Base-by-base conservation (phyloP, 345 rosid genomes). In the Syzygium aromaticum region DNA sequence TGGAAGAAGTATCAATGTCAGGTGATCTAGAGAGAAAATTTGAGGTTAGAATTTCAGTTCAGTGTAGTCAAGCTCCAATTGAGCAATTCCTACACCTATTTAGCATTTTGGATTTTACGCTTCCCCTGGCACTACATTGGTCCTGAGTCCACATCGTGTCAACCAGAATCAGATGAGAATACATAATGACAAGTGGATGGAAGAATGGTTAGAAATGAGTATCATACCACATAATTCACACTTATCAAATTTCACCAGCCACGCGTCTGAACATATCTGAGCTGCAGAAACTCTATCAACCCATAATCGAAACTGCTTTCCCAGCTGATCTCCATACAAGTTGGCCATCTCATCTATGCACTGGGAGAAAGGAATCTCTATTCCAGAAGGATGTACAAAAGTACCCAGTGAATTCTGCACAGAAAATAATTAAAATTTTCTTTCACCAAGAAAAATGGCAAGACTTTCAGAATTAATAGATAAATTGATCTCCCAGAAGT, bases 161-260 rank as follows among this genome's bases (percentile, higher is more conserved):
- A 25, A 33, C 80, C 38, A 25, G 80, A 22, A 73, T 33, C 7
- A 8, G 80, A 73, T 73, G 43, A 73, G 25, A 73, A 17, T 17
- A 64, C 40, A 73, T 33, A 73, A 73, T 23, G 10, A 67, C 43
- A 73, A 8, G 46, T 19, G 63, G 25, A 86, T 1, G 8, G 40
- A 51, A 64, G 40, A 67, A 64, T 59, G 80, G 13, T 46, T 40
- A 64, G 77, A 51, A 61, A 84, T 27, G 25, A 13, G 86, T 77
- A 54, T 87, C 93, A 93, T 57, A 97, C 99, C 98, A 56, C 87
- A 91, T 90, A 89, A 88, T 87, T 97, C 98, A 96, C 96, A 96
- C 89, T 93, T 94, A 84, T 95, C 90, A 90, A 96, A 95, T 91
- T 89, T 95, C 86, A 91, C 95, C 43, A 95, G 89, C 99, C 99